Conservation (phyloP, 2,329 filamentous ascomycete species). For the Fusarium sp. region DNA sequence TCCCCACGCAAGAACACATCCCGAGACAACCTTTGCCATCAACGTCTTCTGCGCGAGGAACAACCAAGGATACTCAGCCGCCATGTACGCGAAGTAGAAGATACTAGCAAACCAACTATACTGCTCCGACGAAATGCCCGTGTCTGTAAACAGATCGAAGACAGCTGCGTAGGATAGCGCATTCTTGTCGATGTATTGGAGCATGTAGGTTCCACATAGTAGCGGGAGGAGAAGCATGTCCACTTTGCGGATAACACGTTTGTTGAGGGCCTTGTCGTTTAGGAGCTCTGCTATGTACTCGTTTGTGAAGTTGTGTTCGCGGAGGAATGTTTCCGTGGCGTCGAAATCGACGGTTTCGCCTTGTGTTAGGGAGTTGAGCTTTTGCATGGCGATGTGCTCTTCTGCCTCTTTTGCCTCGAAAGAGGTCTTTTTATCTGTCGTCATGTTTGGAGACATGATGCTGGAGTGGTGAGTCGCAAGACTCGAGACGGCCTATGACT, state of each 20-base stretch:
- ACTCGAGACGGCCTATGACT: rapidly evolving
- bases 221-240: conserved; percentile 63
- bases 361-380: conserved; percentile 26
- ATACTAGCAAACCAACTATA: conserved; percentile 66
- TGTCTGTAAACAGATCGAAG: conserved; percentile 64
- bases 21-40: conserved; percentile 52
- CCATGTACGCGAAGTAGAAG: conserved; percentile 65
- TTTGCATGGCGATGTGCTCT: conserved; percentile 29
- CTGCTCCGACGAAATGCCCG: conserved; percentile 57
- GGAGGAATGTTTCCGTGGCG: conserved; percentile 36
- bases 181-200: conserved; percentile 68
- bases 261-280: conserved; percentile 23
- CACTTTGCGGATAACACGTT: conserved; percentile 54
- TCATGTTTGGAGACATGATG: conserved; percentile 10
- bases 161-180: conserved; percentile 64
- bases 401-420: conserved; percentile 19
- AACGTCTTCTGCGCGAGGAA: conserved; percentile 52
- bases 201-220: conserved; percentile 61
- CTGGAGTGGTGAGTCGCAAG: neutral
- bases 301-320: conserved; percentile 38
- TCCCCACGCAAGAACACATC: conserved; percentile 52
- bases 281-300: conserved; percentile 40
- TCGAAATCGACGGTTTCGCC: conserved; percentile 38
- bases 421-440: neutral
- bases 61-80: conserved; percentile 55